phyloP scores from a whole-genome alignment of 305 asterid genomes.

The Stenogyne calaminthoides region DNA sequence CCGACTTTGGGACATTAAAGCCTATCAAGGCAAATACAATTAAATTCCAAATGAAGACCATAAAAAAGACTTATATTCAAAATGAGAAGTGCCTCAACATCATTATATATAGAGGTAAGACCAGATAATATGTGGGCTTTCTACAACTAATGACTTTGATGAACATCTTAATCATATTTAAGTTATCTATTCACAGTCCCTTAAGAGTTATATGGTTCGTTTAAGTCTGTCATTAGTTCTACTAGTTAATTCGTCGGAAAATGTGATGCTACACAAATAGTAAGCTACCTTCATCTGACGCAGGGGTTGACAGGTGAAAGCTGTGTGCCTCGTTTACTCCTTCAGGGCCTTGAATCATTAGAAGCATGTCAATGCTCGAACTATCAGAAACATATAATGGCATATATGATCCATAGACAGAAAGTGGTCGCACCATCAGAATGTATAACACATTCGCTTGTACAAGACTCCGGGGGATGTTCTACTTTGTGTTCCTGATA shows the following conservation, averaged over 20 bases:
- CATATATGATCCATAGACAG: neutral
- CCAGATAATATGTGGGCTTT: neutral
- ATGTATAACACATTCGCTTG: conserved; percentile 35
- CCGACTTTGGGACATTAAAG: conserved; percentile 46
- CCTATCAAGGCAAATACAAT: conserved; percentile 33
- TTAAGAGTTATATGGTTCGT: neutral
- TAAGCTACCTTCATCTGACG: conserved; percentile 50
- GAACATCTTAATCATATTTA: too few species aligned
- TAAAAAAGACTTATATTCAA: neutral
- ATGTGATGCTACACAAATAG: neutral
- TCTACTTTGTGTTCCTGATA: conserved; percentile 44
- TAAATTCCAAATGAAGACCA: conserved; percentile 4
- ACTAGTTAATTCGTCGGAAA: neutral
- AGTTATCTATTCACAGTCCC: neutral
- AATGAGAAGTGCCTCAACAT: neutral
- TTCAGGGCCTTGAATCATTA: too few species aligned
- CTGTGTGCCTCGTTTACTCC: conserved; percentile 47
- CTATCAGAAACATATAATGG: conserved; percentile 13
- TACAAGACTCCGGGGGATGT: conserved; percentile 27
- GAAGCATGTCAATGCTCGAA: conserved; percentile 32
- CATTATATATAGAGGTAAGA: neutral
- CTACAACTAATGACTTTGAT: too few species aligned
- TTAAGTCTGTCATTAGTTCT: neutral
- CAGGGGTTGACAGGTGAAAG: conserved; percentile 34
- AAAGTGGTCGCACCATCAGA: conserved; percentile 54